Evolutionary conservation across 495 filamentous ascomycete species (phyloP), one percentile per base, ranked within the genome.

Genomic region (Pseudotulostoma volvatum): DNA sequence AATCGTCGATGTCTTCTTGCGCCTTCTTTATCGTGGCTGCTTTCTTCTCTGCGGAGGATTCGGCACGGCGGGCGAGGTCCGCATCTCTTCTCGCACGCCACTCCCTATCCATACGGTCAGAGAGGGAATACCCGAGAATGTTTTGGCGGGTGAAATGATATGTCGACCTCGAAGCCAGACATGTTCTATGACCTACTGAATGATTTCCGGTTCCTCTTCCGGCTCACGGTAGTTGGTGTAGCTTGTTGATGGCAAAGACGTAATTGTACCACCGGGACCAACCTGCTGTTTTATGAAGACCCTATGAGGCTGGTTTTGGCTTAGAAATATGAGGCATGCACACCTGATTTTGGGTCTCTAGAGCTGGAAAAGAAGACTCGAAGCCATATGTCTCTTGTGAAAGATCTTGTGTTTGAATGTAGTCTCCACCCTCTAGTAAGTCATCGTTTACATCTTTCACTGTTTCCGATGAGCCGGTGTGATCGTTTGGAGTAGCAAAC

Each of bases 11-110:
- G 55, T 85, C 81, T 48, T 81, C 67, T 42, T 79, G 84, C 28
- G 92, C 92, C 45, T 82, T 82, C 56, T 77, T 73, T 51, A 93
- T 61, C 5, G 84, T 94, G 54, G 85, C 73, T 18, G 64, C 68
- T 52, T 92, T 92, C 59, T 82, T 81, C 34, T 72, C 63, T 19
- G 73, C 70, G 30, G 84, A 84, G 48, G 81, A 66, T 54, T 86
- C 75, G 33, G 77, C 78, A 43, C 84, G 82, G 51, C 79, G 80
- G 42, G 78, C 65, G 39, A 87, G 73, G 44, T 70, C 68, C 9
- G 78, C 73, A 46, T 86, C 79, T 41, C 90, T 79, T 48, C 81
- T 80, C 57, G 85, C 82, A 49, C 92, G 83, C 92, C 90, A 99
- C 66, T 84, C 67, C 49, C 72, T 77, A 31, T 21, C n/a, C n/a